phyloP scores from a whole-genome alignment of 2,329 filamentous ascomycete species.

The Talaromyces islandicus region DNA sequence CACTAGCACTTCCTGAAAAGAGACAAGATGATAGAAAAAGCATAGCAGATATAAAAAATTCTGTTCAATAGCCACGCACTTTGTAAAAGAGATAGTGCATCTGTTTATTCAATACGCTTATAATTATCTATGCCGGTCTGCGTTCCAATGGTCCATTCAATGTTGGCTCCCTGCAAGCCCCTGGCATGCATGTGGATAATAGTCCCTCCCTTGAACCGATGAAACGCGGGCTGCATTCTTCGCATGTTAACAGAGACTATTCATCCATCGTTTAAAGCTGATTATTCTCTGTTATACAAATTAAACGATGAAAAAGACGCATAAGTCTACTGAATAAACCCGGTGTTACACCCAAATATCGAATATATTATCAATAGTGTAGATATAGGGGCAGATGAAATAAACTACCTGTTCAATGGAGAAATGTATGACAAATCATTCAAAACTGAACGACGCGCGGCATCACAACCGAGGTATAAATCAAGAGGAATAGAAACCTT shows the following conservation, averaged over 20 bases:
- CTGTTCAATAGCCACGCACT: neutral
- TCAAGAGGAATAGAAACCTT: neutral
- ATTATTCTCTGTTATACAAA: neutral
- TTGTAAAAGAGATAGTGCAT: neutral
- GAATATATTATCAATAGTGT: neutral
- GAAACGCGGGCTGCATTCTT: neutral
- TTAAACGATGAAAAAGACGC: neutral
- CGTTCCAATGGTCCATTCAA: neutral
- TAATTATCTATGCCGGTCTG: neutral
- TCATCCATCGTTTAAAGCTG: neutral
- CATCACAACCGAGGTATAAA: neutral
- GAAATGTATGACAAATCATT: neutral
- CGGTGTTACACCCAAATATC: neutral
- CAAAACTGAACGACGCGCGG: neutral
- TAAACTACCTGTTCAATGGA: neutral
- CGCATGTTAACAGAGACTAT: neutral
- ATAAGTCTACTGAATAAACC: neutral
- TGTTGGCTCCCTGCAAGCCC: neutral
- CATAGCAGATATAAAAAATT: neutral
- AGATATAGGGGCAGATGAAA: neutral
- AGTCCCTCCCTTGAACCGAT: neutral
- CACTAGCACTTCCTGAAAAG: neutral
- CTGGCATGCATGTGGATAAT: neutral
- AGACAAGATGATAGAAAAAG: neutral
- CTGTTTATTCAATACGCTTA: neutral